Evolutionary conservation across 2,329 filamentous ascomycete species (phyloP).

Genomic region (Coniochaeta hoffmannii): DNA sequence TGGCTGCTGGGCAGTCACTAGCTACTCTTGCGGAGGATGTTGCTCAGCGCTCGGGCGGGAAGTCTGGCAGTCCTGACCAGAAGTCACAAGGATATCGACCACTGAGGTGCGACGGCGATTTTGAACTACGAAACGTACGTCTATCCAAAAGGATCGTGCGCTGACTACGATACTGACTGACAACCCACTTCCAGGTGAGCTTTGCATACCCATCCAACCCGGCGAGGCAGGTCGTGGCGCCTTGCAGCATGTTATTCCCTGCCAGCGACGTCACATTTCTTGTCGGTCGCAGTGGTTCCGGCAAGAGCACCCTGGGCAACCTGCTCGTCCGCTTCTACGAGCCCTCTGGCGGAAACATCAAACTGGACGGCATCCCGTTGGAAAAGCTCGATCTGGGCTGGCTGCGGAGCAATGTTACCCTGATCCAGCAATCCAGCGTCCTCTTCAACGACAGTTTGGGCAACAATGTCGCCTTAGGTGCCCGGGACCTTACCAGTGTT

Average conservation of each 20-base stretch:
- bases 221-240: conserved; percentile 48
- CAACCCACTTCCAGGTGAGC: conserved; percentile 46
- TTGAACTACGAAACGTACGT: conserved; percentile 62
- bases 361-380: conserved; percentile 59
- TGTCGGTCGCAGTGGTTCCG: conserved; percentile 80
- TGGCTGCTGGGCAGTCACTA: conserved; percentile 62
- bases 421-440: conserved; percentile 75
- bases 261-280: conserved; percentile 70
- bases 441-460: conserved; percentile 77
- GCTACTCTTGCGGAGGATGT: conserved; percentile 31
- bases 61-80: not conserved
- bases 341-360: conserved; percentile 55
- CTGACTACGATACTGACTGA: conserved; percentile 5
- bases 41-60: conserved; percentile 6
- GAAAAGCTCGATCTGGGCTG: conserved; percentile 58
- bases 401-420: conserved; percentile 68
- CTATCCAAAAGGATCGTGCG: not conserved
- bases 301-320: conserved; percentile 83
- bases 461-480: conserved; percentile 71
- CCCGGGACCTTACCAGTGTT: conserved; percentile 37
- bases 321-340: conserved; percentile 73
- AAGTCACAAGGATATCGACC: conserved; percentile 17
- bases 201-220: conserved; percentile 75
- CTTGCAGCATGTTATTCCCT: conserved; percentile 61
- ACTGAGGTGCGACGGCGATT: conserved; percentile 51